These are phyloP conservation scores for Xylariaceae sp. DNA, from an alignment of 2,329 filamentous ascomycete genomes.

Conservation along the genomic window DNA sequence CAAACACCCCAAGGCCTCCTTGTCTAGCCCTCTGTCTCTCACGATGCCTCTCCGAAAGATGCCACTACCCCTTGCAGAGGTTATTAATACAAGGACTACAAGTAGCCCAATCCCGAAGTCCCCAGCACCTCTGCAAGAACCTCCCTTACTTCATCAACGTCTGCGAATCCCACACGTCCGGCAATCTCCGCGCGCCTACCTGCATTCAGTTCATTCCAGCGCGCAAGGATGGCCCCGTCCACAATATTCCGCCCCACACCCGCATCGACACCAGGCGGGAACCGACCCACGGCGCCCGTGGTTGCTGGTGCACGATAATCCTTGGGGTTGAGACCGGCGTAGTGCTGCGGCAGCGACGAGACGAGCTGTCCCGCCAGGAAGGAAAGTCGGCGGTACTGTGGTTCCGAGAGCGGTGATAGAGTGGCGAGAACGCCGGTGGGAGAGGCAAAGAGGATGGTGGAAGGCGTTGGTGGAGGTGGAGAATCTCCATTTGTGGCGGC, in stretches of 20 bases:
- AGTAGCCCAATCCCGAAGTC: slow-evolving; percentile 51
- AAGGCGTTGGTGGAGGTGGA: slow-evolving; percentile 33
- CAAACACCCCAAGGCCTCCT: too few relatives aligned
- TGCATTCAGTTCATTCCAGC: slow-evolving; percentile 73
- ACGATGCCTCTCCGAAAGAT: too few relatives aligned
- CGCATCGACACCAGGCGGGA: slow-evolving; percentile 52
- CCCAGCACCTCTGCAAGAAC: slow-evolving; percentile 55
- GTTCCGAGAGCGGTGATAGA: slow-evolving; percentile 73
- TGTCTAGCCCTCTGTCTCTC: too few relatives aligned
- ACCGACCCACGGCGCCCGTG: slow-evolving; percentile 41
- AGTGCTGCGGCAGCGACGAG: slow-evolving; percentile 64
- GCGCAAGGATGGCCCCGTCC: slow-evolving; percentile 69
- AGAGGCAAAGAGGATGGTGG: slow-evolving; percentile 65
- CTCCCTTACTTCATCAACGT: slow-evolving; percentile 58
- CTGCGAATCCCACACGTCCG: slow-evolving; percentile 63
- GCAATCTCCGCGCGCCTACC: slow-evolving; percentile 70
- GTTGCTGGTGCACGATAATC: slow-evolving; percentile 61
- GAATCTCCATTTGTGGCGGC: slow-evolving; percentile 27
- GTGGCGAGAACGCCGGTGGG: slow-evolving; percentile 72
- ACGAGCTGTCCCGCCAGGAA: slow-evolving; percentile 77
- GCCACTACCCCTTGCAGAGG: too few relatives aligned
- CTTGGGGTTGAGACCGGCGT: slow-evolving; percentile 78
- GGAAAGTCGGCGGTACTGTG: slow-evolving; percentile 76
- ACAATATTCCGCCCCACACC: slow-evolving; percentile 64
- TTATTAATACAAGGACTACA: too few relatives aligned